Evolutionary conservation across 2,329 filamentous ascomycete genomes (phyloP).

Genomic region (Epichloe sylvatica): DNA sequence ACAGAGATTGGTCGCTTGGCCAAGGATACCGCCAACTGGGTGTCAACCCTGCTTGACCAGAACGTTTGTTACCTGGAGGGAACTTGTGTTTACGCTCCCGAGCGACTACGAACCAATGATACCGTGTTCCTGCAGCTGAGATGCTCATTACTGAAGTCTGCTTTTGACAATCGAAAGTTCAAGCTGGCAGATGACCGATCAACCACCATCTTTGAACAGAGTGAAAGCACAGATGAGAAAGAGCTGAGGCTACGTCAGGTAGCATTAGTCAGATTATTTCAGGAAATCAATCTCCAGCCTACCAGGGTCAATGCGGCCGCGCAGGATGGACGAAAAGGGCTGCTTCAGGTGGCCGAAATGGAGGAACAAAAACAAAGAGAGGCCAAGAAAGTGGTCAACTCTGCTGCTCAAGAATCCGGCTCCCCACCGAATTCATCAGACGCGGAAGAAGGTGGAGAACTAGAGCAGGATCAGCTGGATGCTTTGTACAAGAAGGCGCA

Average conservation of each 20-base stretch:
- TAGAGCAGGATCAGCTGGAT: slow-evolving; percentile 92
- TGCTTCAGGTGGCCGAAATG: slow-evolving; percentile 77
- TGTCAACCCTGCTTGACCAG: slow-evolving; percentile 84
- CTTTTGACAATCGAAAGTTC: slow-evolving; percentile 53
- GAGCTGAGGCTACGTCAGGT: slow-evolving; percentile 73
- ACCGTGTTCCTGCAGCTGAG: slow-evolving; percentile 83
- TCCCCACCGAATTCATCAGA: slow-evolving; percentile 50
- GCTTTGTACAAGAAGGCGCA: slow-evolving; percentile 90
- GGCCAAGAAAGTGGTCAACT: slow-evolving; percentile 19
- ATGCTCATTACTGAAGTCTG: slow-evolving; percentile 59
- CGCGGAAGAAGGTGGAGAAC: slow-evolving; percentile 71
- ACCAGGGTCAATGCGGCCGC: slow-evolving; percentile 60
- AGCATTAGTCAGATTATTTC: slow-evolving; percentile 73
- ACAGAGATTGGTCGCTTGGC: slow-evolving; percentile 77
- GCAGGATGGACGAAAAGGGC: slow-evolving; percentile 66
- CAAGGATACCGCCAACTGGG: slow-evolving; percentile 80
- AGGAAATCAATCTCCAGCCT: slow-evolving; percentile 74
- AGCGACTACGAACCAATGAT: slow-evolving; percentile 75
- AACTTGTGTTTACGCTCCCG: slow-evolving; percentile 76
- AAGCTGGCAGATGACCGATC: slow-evolving; percentile 54
- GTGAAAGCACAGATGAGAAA: slow-evolving; percentile 76
- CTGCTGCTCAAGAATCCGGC: slow-evolving; percentile 17
- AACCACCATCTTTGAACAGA: slow-evolving; percentile 64
- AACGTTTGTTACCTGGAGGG: slow-evolving; percentile 78
- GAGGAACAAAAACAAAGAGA: slow-evolving; percentile 62